Evolutionary conservation across 345 rosid genomes (phyloP), one percentile per base, ranked within the genome.

Genomic region (Theobroma cacao): DNA sequence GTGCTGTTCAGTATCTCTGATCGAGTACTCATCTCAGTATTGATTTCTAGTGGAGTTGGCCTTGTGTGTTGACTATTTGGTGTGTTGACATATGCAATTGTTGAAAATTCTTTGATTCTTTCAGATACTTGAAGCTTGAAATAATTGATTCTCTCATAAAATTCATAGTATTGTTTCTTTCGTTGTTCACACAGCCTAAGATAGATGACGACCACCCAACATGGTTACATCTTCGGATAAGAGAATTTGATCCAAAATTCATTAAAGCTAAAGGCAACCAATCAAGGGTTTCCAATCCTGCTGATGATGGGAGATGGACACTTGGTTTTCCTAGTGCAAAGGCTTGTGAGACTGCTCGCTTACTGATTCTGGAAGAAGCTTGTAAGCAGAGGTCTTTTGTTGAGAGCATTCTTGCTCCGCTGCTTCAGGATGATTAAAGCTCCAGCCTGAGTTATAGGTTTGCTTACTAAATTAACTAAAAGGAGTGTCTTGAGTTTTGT

Each of bases 181-280:
- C 38, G 36, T 68, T 53, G 22, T 38, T 78, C 20, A 11, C 33
- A 74, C 92, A 90, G 90, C 90, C 92, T 11, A 83, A 83, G 80
- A 78, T 86, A 75, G 93, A 91, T 20, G 84, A 81, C 69, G 89
- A 84, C 26, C 90, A 88, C 77, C 87, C 86, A 0, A 86, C 88
- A 6, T 86, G 95, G 95, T 75, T 91, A 77, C 90, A 88, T 80
- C 89, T 89, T 48, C 87, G 76, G 62, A 83, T 87, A 79, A 86
- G 91, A 84, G 92, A 89, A 58, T 87, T 82, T 62, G 88, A 90
- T 56, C 90, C 91, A 15, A 79, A 72, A 79, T 80, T 81, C 56
- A 65, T 58, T 20, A 60, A 59, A 85, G 67, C 74, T 15, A 55
- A 74, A 67, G 75, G 74, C 70, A 64, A 47, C 68, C 65, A 66